phyloP scores from a whole-genome alignment of 257 asterid genomes.

The Solanum sejunctum region DNA sequence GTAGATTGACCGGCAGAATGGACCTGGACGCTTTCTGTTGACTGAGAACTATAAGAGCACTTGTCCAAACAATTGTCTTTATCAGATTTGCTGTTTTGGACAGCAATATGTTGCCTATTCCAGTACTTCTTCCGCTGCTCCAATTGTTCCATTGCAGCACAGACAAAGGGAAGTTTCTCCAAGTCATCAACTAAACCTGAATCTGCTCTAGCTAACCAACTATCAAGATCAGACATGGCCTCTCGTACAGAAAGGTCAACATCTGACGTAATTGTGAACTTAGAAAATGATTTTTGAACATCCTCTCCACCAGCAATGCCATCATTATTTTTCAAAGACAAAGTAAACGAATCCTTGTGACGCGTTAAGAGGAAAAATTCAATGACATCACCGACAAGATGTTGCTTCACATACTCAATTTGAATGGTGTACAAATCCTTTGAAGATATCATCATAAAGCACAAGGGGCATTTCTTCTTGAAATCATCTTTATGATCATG shows the following conservation, averaged over 20 bases:
- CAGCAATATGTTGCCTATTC: constrained; percentile 41
- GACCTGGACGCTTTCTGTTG: constrained; percentile 3
- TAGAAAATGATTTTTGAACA: constrained; percentile 51
- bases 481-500: constrained; percentile 35
- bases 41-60: constrained; percentile 23
- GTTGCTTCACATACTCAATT: constrained; percentile 60
- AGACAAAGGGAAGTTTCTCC: constrained; percentile 84
- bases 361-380: constrained; percentile 73
- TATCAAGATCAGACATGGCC: constrained; percentile 74
- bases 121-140: constrained; percentile 67
- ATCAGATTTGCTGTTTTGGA: constrained; percentile 10
- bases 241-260: constrained; percentile 73
- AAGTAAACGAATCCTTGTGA: constrained; percentile 48
- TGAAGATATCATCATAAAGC: constrained; percentile 77
- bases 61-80: background rate
- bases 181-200: constrained; percentile 93
- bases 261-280: constrained; percentile 82
- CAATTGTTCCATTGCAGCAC: constrained; percentile 76
- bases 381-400: constrained; percentile 43
- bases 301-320: constrained; percentile 22
- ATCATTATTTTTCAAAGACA: constrained; percentile 42
- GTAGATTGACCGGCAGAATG: constrained; percentile 5
- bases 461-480: constrained; percentile 86
- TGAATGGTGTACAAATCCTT: constrained; percentile 64
- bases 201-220: constrained; percentile 91